Evolutionary conservation across 2,329 filamentous ascomycete species (phyloP).

Genomic region (Calonectria crousiana): DNA sequence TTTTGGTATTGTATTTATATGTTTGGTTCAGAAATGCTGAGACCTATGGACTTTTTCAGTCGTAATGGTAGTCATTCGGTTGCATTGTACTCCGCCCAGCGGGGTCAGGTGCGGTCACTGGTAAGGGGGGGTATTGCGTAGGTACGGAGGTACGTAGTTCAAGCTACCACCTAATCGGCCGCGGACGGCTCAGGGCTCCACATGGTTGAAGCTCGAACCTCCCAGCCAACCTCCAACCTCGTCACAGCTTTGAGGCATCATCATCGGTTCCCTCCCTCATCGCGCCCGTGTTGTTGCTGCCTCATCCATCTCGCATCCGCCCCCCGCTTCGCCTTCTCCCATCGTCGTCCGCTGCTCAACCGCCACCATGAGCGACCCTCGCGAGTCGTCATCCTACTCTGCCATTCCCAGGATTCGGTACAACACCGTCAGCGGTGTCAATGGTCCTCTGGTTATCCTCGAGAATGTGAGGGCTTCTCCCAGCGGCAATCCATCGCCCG

Average conservation of each 20-base stretch:
- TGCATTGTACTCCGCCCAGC: background rate
- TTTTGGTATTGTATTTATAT: background rate
- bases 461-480: slow-evolving; percentile 77
- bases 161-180: slow-evolving; percentile 36
- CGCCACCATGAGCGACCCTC: slow-evolving; percentile 65
- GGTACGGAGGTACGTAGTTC: background rate
- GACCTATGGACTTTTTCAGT: background rate
- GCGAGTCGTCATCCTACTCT: slow-evolving; percentile 71
- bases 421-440: slow-evolving; percentile 98
- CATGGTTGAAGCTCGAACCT: slow-evolving; percentile 54
- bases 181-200: slow-evolving; percentile 49
- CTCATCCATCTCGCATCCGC: slow-evolving; percentile 32
- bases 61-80: background rate
- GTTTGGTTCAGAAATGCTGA: background rate
- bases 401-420: slow-evolving; percentile 80
- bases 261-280: slow-evolving; percentile 38
- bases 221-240: slow-evolving; percentile 55
- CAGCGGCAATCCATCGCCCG: slow-evolving; percentile 9
- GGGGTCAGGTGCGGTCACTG: slow-evolving; percentile 57
- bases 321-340: slow-evolving; percentile 22
- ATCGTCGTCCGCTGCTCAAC: slow-evolving; percentile 35
- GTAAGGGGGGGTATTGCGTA: slow-evolving; percentile 19
- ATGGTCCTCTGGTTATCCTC: slow-evolving; percentile 96
- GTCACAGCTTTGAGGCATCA: slow-evolving; percentile 45
- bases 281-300: slow-evolving; percentile 28